Evolutionary conservation across 257 asterid genomes (phyloP).

Genomic region (Catharanthus roseus): DNA sequence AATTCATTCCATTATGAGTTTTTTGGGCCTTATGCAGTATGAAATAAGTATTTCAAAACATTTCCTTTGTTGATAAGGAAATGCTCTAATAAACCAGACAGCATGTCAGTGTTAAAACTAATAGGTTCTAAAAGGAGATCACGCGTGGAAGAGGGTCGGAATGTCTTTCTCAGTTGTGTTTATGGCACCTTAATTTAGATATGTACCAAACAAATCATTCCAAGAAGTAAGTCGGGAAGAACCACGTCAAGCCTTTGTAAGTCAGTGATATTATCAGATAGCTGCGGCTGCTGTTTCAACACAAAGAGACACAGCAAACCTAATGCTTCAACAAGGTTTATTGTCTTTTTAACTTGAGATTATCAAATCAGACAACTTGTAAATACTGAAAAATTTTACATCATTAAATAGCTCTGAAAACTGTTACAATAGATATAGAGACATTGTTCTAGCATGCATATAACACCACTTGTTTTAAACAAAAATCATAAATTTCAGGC

Average conservation of each 20-base stretch:
- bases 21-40: too few species aligned
- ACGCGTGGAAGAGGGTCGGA: too few species aligned
- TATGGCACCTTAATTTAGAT: too few species aligned
- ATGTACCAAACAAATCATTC: too few species aligned
- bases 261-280: background rate
- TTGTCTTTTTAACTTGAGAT: background rate
- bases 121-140: too few species aligned
- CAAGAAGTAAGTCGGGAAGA: too few species aligned
- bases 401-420: background rate
- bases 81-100: too few species aligned
- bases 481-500: background rate
- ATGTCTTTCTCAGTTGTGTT: too few species aligned
- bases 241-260: background rate
- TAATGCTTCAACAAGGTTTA: background rate
- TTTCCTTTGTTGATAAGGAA: too few species aligned
- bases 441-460: conserved; percentile 8
- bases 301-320: background rate
- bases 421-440: background rate
- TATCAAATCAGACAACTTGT: background rate
- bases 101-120: too few species aligned
- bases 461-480: background rate
- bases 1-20: too few species aligned
- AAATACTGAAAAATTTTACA: background rate
- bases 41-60: too few species aligned
- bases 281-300: background rate